These are phyloP conservation scores for Metarhizium sp. DNA, from an alignment of 2,329 filamentous ascomycete species.

Conservation along the genomic window DNA sequence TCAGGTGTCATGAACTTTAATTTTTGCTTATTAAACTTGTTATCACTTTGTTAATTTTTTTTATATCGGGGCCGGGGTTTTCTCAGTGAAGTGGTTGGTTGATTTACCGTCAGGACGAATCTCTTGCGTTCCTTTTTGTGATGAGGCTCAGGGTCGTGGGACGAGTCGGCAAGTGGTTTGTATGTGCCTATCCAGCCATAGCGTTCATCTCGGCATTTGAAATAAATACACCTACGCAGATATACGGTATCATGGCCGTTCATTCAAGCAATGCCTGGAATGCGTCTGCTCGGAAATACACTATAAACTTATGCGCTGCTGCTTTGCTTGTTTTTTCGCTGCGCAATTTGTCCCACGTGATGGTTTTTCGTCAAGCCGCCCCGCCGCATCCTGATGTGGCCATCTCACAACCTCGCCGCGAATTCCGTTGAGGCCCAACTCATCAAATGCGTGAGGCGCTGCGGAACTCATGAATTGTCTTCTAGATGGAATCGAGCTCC, in stretches of 20 bases:
- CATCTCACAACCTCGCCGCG: not conserved
- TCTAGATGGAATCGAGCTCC: not conserved
- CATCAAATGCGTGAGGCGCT: not conserved
- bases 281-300: too few species aligned
- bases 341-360: not conserved
- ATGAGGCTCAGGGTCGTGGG: too few species aligned
- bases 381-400: not conserved
- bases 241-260: too few species aligned
- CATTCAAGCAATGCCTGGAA: too few species aligned
- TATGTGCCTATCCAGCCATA: too few species aligned
- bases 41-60: not conserved
- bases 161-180: too few species aligned
- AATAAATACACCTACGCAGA: too few species aligned
- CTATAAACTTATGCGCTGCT: not conserved
- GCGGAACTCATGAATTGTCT: not conserved
- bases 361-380: not conserved
- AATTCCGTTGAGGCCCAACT: not conserved
- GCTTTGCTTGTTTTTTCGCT: conserved; percentile 1
- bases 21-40: not conserved
- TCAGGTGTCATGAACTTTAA: conserved; percentile 15
- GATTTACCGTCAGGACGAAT: too few species aligned
- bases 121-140: too few species aligned
- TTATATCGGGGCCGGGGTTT: too few species aligned
- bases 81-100: too few species aligned
- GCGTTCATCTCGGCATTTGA: too few species aligned